Conservation (phyloP, 306 rosid genomes). For the Quercus berberidifolia region DNA sequence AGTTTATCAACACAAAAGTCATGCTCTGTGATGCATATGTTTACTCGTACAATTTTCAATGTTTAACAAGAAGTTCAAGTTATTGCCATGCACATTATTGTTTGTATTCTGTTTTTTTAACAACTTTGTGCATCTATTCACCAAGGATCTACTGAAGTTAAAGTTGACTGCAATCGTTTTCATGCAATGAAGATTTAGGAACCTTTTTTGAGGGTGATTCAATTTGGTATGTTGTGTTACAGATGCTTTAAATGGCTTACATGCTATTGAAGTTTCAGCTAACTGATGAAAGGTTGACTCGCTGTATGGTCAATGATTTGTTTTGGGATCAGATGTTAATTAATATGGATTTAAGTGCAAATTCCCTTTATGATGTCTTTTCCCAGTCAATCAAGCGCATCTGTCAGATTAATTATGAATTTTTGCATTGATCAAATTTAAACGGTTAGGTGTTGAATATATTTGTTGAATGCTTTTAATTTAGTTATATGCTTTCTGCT, state of each 20-base stretch:
- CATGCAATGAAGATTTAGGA: not conserved
- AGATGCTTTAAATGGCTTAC: not conserved
- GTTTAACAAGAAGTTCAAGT: not conserved
- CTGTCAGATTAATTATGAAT: not conserved
- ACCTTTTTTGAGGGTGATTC: not conserved
- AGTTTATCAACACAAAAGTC: not conserved
- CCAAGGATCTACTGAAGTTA: not conserved
- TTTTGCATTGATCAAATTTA: not conserved
- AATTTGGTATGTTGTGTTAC: not conserved
- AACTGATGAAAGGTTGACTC: not conserved
- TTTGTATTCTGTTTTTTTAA: not conserved
- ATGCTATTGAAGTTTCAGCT: not conserved
- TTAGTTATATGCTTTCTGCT: not conserved
- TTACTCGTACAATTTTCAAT: not conserved
- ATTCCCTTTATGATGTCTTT: not conserved
- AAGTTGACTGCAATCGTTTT: not conserved
- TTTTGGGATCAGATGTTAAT: not conserved
- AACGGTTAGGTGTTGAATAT: not conserved
- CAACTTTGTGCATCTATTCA: not conserved
- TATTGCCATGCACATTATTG: not conserved
- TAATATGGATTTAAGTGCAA: not conserved
- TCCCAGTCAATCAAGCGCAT: not conserved
- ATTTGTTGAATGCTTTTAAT: not conserved
- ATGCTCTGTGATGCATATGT: not conserved
- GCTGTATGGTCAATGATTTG: not conserved